phyloP scores from a whole-genome alignment of 176 grass and related monocot species.

The Saccharum officinarum region DNA sequence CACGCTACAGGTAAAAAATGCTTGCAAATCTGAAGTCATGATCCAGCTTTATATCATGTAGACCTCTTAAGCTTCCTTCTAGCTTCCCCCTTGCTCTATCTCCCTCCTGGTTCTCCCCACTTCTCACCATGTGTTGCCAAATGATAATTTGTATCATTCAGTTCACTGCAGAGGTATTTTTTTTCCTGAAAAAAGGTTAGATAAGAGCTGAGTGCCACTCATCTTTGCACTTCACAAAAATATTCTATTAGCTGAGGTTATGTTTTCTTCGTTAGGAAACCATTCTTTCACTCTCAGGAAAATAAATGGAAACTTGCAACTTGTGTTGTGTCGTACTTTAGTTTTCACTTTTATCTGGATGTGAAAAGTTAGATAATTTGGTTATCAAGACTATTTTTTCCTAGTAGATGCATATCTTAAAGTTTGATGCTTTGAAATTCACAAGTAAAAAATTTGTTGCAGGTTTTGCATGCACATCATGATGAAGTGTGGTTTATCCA shows the following conservation, averaged over 20 bases:
- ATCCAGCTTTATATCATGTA: slow-evolving; percentile 19
- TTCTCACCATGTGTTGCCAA: background rate
- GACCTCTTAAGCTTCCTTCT: background rate
- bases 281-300: background rate
- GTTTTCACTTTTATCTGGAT: background rate
- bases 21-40: slow-evolving; percentile 14
- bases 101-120: background rate
- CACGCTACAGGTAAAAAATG: slow-evolving; percentile 58
- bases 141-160: background rate
- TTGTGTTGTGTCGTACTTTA: background rate
- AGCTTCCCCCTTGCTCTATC: background rate
- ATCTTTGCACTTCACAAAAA: background rate
- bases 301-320: background rate
- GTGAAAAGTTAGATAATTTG: background rate
- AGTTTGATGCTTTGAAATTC: slow-evolving; percentile 23
- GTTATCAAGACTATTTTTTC: slow-evolving; percentile 14
- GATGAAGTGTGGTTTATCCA: slow-evolving; percentile 98
- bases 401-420: slow-evolving; percentile 25
- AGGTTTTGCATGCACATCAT: slow-evolving; percentile 69
- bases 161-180: background rate
- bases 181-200: background rate
- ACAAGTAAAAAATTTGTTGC: background rate
- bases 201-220: background rate
- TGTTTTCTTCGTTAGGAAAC: background rate
- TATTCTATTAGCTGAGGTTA: background rate